Conservation (phyloP, 1,284 basidiomycete genomes). For the Tranzscheliella williamsii region DNA sequence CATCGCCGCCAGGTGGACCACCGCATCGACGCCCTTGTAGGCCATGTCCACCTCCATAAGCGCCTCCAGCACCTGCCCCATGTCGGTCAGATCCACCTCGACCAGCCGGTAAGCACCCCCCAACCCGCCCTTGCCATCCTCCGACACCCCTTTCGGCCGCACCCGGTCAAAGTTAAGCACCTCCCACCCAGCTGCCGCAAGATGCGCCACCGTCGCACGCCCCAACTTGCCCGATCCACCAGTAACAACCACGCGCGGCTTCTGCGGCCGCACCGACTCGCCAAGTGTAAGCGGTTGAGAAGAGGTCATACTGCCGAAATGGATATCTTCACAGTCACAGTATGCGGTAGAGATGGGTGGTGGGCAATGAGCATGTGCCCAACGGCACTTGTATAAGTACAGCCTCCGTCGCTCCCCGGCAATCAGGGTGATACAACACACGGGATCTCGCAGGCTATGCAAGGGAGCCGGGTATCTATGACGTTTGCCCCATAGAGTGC, state of each 20-base stretch:
- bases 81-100: conserved; percentile 58
- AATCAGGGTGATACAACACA: no score
- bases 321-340: no score
- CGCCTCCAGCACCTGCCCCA: conserved; percentile 59
- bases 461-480: no score
- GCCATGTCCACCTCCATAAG: conserved; percentile 58
- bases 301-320: background rate
- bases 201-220: conserved; percentile 58
- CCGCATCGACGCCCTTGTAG: conserved; percentile 60
- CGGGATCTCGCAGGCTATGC: no score
- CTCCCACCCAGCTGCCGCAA: conserved; percentile 39
- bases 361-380: no score
- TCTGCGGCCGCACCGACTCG: conserved; percentile 4
- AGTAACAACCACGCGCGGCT: conserved; percentile 57
- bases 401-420: no score
- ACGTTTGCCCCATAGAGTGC: no score
- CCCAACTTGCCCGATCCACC: conserved; percentile 61
- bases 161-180: conserved; percentile 46
- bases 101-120: conserved; percentile 43
- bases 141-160: conserved; percentile 50
- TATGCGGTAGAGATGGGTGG: no score
- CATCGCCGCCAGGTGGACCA: conserved; percentile 62
- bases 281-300: conserved; percentile 7
- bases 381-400: no score
- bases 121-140: conserved; percentile 52